Base-by-base conservation (phyloP, 2,329 filamentous ascomycete species). In the Colletotrichum acutatum region DNA sequence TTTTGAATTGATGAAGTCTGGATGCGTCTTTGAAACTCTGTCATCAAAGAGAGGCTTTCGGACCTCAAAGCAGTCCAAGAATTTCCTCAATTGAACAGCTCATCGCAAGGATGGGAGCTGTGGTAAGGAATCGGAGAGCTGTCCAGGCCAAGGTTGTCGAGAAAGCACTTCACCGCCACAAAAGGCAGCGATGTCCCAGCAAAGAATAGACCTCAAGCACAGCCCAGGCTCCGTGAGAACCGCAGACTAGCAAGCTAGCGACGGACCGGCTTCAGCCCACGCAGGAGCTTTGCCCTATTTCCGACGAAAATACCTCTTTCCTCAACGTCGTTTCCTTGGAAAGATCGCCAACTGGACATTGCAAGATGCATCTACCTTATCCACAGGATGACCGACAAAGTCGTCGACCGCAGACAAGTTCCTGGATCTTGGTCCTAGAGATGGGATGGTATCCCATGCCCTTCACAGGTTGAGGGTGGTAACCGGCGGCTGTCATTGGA, bases 121-220 rank as follows among this genome's bases (percentile, higher is more conserved):
- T 54, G 65, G 60, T 46, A 24, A 26, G 46, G n/a, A 72, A 65
- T 46, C 46, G 7, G 53, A 58, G 26, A 72, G 42, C 59, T 37
- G 19, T n/a, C 22, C 34, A n/a, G 12, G 66, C 32, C 56, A 65
- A 65, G 66, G 54, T 65, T 37, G 42, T 24, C 4, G 28, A 70
- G 66, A 56, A 56, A 60, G 65, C 70, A 52, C 57, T 60, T 72
- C 70, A 72, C 70, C 70, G 70, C 70, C 56, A 70, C 56, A 30
- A n/a, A 28, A 37, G 32, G 57, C 59, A 70, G 66, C 70, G 54
- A 52, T 60, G 70, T 61, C 66, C 60, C 54, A 60, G 66, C 53
- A 22, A 70, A 37, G 22, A 42, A 57, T 16, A 56, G 59, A 22
- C 32, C 32, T 60, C 12, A 22, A 56, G 57, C 9, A 59, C n/a